Evolutionary conservation across 2,329 filamentous ascomycete genomes (phyloP), one percentile per base, ranked within the genome.

Genomic region (Ascochyta fabae): DNA sequence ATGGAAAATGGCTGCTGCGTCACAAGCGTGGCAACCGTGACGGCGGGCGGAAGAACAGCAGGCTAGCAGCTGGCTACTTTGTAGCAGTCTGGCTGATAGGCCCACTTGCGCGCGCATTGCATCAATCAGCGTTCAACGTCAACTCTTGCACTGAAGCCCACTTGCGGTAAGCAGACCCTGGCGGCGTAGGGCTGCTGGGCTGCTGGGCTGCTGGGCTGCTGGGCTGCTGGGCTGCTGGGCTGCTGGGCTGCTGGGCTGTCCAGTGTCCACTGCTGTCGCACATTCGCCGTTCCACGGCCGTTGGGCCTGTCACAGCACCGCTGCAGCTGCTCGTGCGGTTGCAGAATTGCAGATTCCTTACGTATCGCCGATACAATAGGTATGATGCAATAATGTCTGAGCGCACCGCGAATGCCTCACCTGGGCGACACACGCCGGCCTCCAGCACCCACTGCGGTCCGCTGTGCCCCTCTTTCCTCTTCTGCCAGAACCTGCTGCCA

Each of bases 11-110:
- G 58, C 47, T 57, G 59, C 61, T 68, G 68, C 71, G 70, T 73
- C 71, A 72, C 70, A 64, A 56, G 68, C 71, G 69, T 69, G 69
- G 56, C 71, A 46, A 51, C 60, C 58, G 54, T 54, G 56, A 53
- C 48, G 58, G 50, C 61, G 57, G 63, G 60, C 61, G 58, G 60
- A 48, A 67, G 66, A 67, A 56, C 51, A 53, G 10, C 29, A 31
- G 29, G 29, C 29, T 15, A 15, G 12, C 29, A 31, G 52, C 56
- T 43, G 38, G 51, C 45, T 60, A 16, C 16, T 16, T 16, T 16
- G 16, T 16, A 57, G 62, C 64, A 64, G 35, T 2, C 48, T 38
- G 35, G 53, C 48, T 60, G 52, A 62, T 61, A 59, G 65, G 53
- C 60, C 61, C 58, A 60, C 62, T 41, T 19, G 4, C 23, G 39